phyloP scores from a whole-genome alignment of 1,139 yeast genomes.

The Chernovozyma aurita region DNA sequence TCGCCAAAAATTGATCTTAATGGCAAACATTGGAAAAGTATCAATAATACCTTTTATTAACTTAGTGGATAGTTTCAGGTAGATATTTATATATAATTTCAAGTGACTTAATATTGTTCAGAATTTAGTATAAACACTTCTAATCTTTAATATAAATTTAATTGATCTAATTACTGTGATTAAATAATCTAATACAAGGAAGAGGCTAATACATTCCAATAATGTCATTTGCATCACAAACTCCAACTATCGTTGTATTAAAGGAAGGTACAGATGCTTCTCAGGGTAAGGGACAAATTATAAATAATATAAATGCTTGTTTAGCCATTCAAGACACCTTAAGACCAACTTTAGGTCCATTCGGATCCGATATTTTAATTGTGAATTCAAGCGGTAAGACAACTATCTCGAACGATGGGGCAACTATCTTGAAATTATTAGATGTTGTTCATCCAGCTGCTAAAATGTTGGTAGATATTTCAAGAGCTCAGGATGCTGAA shows the following conservation, averaged over 20 bases:
- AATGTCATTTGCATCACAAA: slow-evolving; percentile 90
- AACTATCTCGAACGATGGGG: slow-evolving; percentile 97
- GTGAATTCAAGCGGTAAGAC: slow-evolving; percentile 82
- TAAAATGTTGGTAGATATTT: slow-evolving; percentile 86
- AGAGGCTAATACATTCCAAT: too few relatives aligned
- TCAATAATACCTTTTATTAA: too few relatives aligned
- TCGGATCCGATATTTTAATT: slow-evolving; percentile 91
- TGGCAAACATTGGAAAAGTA: too few relatives aligned
- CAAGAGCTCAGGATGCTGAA: slow-evolving; percentile 96
- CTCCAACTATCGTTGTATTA: slow-evolving; percentile 95
- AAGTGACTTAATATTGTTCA: too few relatives aligned
- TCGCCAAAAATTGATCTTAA: too few relatives aligned
- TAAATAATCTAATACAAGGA: too few relatives aligned
- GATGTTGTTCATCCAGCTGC: slow-evolving; percentile 99
- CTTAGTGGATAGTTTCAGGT: too few relatives aligned
- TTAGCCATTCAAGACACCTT: slow-evolving; percentile 94
- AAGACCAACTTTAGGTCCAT: slow-evolving; percentile 92
- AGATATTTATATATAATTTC: too few relatives aligned
- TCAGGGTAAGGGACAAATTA: slow-evolving; percentile 94
- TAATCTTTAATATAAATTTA: too few relatives aligned
- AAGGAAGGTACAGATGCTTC: slow-evolving; percentile 97
- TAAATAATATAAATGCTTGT: slow-evolving; percentile 94
- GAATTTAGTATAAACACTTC: too few relatives aligned
- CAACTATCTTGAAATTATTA: slow-evolving; percentile 84
- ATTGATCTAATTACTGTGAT: too few relatives aligned